phyloP scores from a whole-genome alignment of 1,139 yeast species.

The Arxiozyma heterogenica region DNA sequence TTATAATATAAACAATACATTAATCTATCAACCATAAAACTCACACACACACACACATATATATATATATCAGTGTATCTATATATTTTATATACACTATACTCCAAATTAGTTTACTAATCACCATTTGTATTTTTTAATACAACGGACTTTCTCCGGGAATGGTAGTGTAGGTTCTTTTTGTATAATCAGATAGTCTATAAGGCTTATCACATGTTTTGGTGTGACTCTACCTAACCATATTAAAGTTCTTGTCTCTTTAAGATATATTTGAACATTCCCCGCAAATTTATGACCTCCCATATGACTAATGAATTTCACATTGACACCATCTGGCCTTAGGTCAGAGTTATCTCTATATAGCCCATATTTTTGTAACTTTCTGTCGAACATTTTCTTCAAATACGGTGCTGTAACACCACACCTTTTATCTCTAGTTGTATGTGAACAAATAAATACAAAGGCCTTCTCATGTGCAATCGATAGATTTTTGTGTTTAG shows the following conservation, averaged over 20 bases:
- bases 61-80: not conserved
- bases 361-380: slow-evolving; percentile 58
- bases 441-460: slow-evolving; percentile 77
- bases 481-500: slow-evolving; percentile 26
- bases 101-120: not conserved
- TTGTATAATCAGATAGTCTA: slow-evolving; percentile 42
- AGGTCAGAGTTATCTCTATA: slow-evolving; percentile 67
- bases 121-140: slow-evolving; percentile 27
- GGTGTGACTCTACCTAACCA: slow-evolving; percentile 89
- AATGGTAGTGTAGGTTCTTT: slow-evolving; percentile 24
- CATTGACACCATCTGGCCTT: slow-evolving; percentile 64
- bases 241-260: slow-evolving; percentile 57
- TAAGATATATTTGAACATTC: slow-evolving; percentile 67
- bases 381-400: slow-evolving; percentile 68
- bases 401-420: slow-evolving; percentile 92
- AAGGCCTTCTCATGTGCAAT: slow-evolving; percentile 43
- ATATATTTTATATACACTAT: too few species aligned
- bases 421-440: slow-evolving; percentile 85
- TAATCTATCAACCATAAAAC: not conserved
- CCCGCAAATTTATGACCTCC: slow-evolving; percentile 97
- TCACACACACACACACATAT: not conserved
- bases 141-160: slow-evolving; percentile 31
- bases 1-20: too few species aligned
- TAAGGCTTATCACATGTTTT: slow-evolving; percentile 58
- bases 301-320: slow-evolving; percentile 69